These are phyloP conservation scores for Apiosordaria backusii DNA, from an alignment of 495 filamentous ascomycete species.

Conservation along the genomic window DNA sequence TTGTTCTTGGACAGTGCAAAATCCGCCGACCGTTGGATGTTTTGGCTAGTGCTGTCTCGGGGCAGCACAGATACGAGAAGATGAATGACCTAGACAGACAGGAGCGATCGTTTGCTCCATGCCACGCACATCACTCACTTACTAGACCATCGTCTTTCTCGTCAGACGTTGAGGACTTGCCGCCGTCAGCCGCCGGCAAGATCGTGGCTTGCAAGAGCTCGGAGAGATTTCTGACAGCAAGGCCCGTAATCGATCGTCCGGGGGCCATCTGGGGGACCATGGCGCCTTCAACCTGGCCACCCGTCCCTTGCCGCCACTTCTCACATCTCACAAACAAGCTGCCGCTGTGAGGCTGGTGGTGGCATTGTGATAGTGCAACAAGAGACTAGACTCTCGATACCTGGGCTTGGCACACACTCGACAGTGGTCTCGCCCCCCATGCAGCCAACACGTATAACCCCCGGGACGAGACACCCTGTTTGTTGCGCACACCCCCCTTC, in stretches of 20 bases:
- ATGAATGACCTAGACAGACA: not conserved
- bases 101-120: not conserved
- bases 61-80: not conserved
- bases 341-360: not conserved
- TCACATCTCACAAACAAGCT: too few relatives aligned
- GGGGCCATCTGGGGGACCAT: not conserved
- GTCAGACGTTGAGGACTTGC: not conserved
- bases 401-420: not conserved
- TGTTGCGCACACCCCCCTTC: not conserved
- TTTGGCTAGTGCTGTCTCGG: not conserved
- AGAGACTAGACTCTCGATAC: not conserved
- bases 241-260: not conserved
- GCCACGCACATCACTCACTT: not conserved
- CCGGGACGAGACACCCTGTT: not conserved
- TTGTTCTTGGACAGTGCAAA: not conserved
- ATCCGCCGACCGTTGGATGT: not conserved
- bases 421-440: not conserved
- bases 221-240: not conserved
- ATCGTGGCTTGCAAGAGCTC: not conserved
- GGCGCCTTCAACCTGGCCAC: not conserved
- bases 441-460: not conserved
- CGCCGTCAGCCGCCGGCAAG: not conserved
- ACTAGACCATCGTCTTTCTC: not conserved
- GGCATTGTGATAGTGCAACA: not conserved
- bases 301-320: too few relatives aligned